These are phyloP conservation scores for Rhinocladiella mackenziei DNA, from an alignment of 2,329 filamentous ascomycete genomes.

Conservation along the genomic window DNA sequence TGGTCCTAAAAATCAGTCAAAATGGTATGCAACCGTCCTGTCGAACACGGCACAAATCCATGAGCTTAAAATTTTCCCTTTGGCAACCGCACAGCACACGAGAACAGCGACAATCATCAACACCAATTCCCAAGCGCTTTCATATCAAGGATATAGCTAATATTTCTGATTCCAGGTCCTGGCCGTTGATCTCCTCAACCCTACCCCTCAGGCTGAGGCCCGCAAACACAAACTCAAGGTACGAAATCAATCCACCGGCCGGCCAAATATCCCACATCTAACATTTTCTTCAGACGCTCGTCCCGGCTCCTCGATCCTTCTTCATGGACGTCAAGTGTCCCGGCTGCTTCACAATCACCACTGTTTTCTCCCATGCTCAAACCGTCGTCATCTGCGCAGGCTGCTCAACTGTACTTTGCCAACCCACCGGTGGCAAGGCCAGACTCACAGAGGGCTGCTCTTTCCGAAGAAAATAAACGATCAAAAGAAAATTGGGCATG, in stretches of 20 bases:
- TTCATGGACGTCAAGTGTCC: conserved; percentile 99
- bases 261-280: not conserved
- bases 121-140: conserved; percentile 16
- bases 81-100: conserved; percentile 24
- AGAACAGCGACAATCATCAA: conserved; percentile 26
- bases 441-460: conserved; percentile 99
- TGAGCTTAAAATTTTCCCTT: conserved; percentile 23
- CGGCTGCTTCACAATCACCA: conserved; percentile 99
- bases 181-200: conserved; percentile 99
- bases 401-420: conserved; percentile 99
- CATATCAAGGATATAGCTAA: conserved; percentile 15
- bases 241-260: conserved; percentile 38
- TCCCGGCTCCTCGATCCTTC: conserved; percentile 95
- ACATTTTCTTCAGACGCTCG: conserved; percentile 64
- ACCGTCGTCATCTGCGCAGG: conserved; percentile 99
- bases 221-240: conserved; percentile 99
- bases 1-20: conserved; percentile 51
- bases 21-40: conserved; percentile 56
- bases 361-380: conserved; percentile 99
- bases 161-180: conserved; percentile 69
- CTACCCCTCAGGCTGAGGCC: conserved; percentile 92
- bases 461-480: conserved; percentile 98
- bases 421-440: conserved; percentile 98
- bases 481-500: conserved; percentile 27
- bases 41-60: conserved; percentile 13